Base-by-base conservation (phyloP, 2,329 filamentous ascomycete genomes). In the Chaetomium olivaceum region DNA sequence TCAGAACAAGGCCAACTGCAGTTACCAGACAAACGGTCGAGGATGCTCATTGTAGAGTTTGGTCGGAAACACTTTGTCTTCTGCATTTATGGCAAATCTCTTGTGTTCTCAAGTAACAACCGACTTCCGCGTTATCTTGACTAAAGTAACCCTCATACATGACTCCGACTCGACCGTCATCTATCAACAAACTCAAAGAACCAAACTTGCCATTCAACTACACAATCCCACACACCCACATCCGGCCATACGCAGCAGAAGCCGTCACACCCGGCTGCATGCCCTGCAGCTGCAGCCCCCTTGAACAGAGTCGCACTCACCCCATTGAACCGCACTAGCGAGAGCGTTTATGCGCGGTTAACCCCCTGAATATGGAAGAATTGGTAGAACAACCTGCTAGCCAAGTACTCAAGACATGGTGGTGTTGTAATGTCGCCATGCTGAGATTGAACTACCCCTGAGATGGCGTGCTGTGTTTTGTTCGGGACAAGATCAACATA, bases 361-460 rank as follows among this genome's bases (percentile, higher is more conserved):
- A 23, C 58, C 46, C n/a, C 48, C n/a, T 60, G 58, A 60, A 23
- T 51, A 60, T 60, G 43, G 58, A 60, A 60, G 31, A 33, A 60
- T 33, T 9, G 36, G 9, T 23, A 43, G 39, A 43, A 43, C 16
- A 43, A 43, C 16, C 39, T 43, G 39, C 39, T 43, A n/a, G 16
- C 39, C 16, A 8, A 21, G 19, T 16, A 4, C 5, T 16, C 12
- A n/a, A 11, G 14, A 5, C 19, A n/a, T 46, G 36, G 21, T 51
- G 46, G 58, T 60, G 58, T 51, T 51, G 43, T 60, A 36, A 60
- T 52, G 46, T 60, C 8, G 58, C 46, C 50, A 7, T 27, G 46
- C 31, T 23, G 39, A 2, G 16, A 43, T 43, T 43, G 39, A 43
- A 43, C 39, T 43, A 25, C 29, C n/a, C 19, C 14, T 14, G n/a